Evolutionary conservation across 2,329 filamentous ascomycete genomes (phyloP).

Genomic region (Aureobasidium melanogenum): DNA sequence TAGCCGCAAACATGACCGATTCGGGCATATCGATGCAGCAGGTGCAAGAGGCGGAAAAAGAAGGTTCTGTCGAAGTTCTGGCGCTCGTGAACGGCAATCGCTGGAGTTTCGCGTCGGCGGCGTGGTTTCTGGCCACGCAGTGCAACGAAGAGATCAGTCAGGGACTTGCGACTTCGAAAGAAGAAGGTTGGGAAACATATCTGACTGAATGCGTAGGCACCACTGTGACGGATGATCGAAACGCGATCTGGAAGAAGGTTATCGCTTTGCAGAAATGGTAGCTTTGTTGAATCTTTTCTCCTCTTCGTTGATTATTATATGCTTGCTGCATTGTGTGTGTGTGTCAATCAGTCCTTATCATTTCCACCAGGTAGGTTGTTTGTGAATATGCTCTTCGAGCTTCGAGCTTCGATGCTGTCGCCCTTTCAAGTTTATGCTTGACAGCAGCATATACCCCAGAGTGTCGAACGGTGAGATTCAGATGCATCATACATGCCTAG

Average conservation of each 20-base stretch:
- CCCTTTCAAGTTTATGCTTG: too few species aligned
- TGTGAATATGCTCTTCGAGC: too few species aligned
- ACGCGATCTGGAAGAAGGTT: slow-evolving; percentile 43
- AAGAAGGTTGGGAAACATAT: slow-evolving; percentile 45
- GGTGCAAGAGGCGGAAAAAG: slow-evolving; percentile 24
- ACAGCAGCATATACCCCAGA: too few species aligned
- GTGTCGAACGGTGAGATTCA: background rate
- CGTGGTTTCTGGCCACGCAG: slow-evolving; percentile 52
- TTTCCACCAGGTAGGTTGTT: too few species aligned
- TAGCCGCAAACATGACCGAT: slow-evolving; percentile 28
- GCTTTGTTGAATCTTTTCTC: too few species aligned
- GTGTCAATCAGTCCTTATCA: too few species aligned
- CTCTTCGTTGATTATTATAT: too few species aligned
- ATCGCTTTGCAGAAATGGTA: slow-evolving; percentile 24
- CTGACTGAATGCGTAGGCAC: slow-evolving; percentile 47
- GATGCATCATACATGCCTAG: too few species aligned
- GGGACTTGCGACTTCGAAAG: slow-evolving; percentile 37
- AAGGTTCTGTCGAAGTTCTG: slow-evolving; percentile 38
- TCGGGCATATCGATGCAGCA: slow-evolving; percentile 19
- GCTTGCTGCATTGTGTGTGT: too few species aligned
- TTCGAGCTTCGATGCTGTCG: too few species aligned
- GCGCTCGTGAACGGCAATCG: slow-evolving; percentile 42
- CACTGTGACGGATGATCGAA: slow-evolving; percentile 36
- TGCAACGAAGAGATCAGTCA: slow-evolving; percentile 38
- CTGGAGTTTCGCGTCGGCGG: slow-evolving; percentile 49